Base-by-base conservation (phyloP, 345 rosid genomes). In the Schrenkiella parvula region DNA sequence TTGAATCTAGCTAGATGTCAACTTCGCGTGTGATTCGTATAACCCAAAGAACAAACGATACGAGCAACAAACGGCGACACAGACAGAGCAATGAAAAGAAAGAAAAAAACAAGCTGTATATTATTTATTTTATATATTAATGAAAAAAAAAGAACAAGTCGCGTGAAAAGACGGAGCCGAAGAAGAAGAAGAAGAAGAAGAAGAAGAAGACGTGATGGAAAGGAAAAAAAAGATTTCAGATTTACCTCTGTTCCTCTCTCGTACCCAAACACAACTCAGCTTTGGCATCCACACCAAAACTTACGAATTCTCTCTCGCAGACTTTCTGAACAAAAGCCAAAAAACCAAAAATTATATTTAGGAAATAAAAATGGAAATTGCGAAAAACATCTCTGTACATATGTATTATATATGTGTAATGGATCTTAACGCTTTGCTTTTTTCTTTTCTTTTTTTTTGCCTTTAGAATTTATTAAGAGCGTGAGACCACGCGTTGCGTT, bases 1-100 rank as follows among this genome's bases (percentile, higher is more conserved):
- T 1, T 41, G 78, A 79, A 77, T 82, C 75, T 76, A 79, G 60
- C 72, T 74, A 79, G 53, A 77, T 70, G 76, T 70, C 74, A 81
- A 80, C 79, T 58, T 71, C 8, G 62, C 47, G 54, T 63, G 37
- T 44, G 65, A 66, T 34, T 66, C 60, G 67, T 70, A 31, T 18
- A 11, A 28, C 71, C 57, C 51, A 64, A 50, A 13, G 51, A 31
- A 63, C 38, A 37, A 66, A 53, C 56, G 63, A 79, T 11, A 74
- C 75, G 58, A n/a, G 68, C 71, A 72, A 64, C 47, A 66, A 62
- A 31, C 53, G 42, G 50, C 44, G n/a, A 69, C 14, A 59, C 58
- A 77, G 57, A 44, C 65, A 59, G 62, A 68, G 28, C 52, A 7
- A 55, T 11, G 63, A 59, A n/a, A n/a, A n/a, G n/a, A n/a, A n/a